A percentile compares a stretch with the other conserved stretches of the same genome.
Conservation (phyloP, 2,329 filamentous ascomycete species). For the Trichoderma gracile region DNA sequence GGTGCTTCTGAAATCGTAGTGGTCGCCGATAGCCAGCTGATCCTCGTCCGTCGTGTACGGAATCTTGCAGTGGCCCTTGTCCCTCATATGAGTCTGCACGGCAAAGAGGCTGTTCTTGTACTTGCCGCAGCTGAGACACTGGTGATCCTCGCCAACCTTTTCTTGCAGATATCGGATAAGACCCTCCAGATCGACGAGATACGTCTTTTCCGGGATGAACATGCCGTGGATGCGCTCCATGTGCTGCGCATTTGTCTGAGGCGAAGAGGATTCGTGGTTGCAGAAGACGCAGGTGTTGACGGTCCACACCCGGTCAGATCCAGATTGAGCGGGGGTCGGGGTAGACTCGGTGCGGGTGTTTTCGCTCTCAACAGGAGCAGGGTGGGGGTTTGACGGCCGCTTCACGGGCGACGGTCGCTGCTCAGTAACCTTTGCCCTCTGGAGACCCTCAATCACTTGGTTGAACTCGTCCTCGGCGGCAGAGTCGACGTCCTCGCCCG, state of each 20-base stretch:
- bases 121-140: constrained; percentile 89
- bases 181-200: constrained; percentile 78
- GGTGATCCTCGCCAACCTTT: constrained; percentile 76
- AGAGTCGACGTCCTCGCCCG: constrained; percentile 56
- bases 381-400: constrained; percentile 54
- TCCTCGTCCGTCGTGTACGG: constrained; percentile 86
- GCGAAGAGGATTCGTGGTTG: constrained; percentile 76
- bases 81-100: constrained; percentile 94
- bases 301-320: constrained; percentile 44
- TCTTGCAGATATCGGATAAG: constrained; percentile 75
- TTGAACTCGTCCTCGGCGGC: constrained; percentile 75
- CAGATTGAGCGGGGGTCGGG: constrained; percentile 41
- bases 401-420: constrained; percentile 53
- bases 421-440: constrained; percentile 67
- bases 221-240: constrained; percentile 94
- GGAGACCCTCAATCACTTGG: constrained; percentile 74
- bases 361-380: constrained; percentile 40
- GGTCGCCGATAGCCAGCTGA: constrained; percentile 91
- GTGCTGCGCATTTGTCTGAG: constrained; percentile 76
- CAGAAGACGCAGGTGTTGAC: constrained; percentile 80
- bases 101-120: constrained; percentile 74
- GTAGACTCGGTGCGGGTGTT: constrained; percentile 47
- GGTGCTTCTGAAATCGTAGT: constrained; percentile 94
- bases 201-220: constrained; percentile 90
- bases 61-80: constrained; percentile 96